Base-by-base conservation (phyloP, 495 filamentous ascomycete species). In the Poronia punctata region DNA sequence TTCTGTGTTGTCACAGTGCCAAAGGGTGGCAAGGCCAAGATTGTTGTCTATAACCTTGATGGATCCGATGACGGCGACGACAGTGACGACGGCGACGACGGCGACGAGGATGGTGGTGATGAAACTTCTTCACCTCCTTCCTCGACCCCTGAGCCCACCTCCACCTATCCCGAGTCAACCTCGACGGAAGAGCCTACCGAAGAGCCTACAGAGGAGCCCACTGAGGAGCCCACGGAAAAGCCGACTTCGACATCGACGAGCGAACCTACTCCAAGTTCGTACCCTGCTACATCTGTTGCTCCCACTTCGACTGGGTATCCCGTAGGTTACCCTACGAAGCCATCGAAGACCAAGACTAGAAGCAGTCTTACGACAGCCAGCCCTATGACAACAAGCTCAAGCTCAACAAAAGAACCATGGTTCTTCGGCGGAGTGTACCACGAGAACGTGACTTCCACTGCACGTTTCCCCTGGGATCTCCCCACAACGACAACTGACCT, bases 1-100 rank as follows among this genome's bases (percentile, higher is more conserved):
- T 88, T 85, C 58, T 90, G 85, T 52, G 83, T 88, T 38, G 84
- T 86, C 9, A 87, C 84, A 25, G 76, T 88, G 12, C 79, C 82
- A 23, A 74, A 74, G 43, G 85, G 84, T 32, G 51, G 57, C 29
- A 76, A 66, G 36, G 85, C 84, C 35, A 81, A 77, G 43, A 74
- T 88, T 48, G 77, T 86, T 24, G 78, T 88, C 20, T 68, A 60
- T 37, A 68, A 64, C 52, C 50, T 63, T 3, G 64, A 70, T 29
- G 67, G 67, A 2, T 64, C 46, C 5, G 41, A 21, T 26, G 52
- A 52, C 9, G 35, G 42, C 36, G 22, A 20, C 14, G 27, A 33
- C n/a, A 29, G 16, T 9, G 31, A 26, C 14, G 31, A 32, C 10
- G 40, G 7, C 28, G 20, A 24, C 12, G 19, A 10, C 11, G 12